Evolutionary conservation across 805 yeast species (phyloP).

Genomic region (Saccharomycopsis sp.): DNA sequence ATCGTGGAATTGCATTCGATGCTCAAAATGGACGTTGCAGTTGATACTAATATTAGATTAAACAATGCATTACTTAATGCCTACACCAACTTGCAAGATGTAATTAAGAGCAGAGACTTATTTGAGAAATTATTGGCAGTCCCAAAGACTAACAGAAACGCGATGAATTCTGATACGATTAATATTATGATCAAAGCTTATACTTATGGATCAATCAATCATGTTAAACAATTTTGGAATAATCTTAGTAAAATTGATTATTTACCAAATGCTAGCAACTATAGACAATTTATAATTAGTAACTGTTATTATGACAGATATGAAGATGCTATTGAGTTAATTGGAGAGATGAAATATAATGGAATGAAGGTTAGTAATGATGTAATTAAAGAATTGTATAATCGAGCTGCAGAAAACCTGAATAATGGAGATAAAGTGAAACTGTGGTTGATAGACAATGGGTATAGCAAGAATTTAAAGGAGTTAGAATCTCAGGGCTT

Average conservation of each 20-base stretch:
- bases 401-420: constrained; percentile 22
- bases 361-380: constrained; percentile 38
- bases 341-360: constrained; percentile 40
- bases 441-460: constrained; percentile 25
- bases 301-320: constrained; percentile 59
- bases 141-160: constrained; percentile 36
- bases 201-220: constrained; percentile 43
- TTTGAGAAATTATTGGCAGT: constrained; percentile 51
- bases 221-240: constrained; percentile 55
- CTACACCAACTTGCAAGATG: constrained; percentile 49
- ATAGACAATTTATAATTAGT: constrained; percentile 56
- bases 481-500: too few relatives aligned
- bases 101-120: constrained; percentile 46
- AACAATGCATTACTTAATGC: constrained; percentile 58
- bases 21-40: constrained; percentile 51
- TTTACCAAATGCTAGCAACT: constrained; percentile 44
- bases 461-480: too few relatives aligned
- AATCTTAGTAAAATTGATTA: constrained; percentile 43
- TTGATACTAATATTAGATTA: constrained; percentile 47
- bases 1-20: constrained; percentile 53
- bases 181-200: constrained; percentile 57
- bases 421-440: constrained; percentile 16
- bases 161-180: constrained; percentile 38
- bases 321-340: constrained; percentile 46
- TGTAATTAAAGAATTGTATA: constrained; percentile 39